These are phyloP conservation scores for Daedaleopsis nitida DNA, from an alignment of 768 basidiomycete species.

Conservation along the genomic window DNA sequence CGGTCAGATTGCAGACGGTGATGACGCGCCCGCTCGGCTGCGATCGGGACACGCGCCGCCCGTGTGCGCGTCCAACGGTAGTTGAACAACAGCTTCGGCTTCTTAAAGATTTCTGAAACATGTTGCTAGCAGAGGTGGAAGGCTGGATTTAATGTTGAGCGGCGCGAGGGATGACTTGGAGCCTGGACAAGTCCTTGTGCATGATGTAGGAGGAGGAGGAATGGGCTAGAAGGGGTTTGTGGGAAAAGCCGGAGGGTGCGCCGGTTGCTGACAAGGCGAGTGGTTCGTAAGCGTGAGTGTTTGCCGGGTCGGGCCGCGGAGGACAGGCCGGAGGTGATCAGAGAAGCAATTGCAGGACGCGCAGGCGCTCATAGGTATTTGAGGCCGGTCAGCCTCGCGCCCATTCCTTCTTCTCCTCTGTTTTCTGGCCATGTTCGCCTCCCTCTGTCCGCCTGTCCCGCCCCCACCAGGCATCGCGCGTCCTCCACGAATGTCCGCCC, in stretches of 20 bases:
- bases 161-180: too few relatives aligned
- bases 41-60: not conserved
- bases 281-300: constrained; percentile 12
- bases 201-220: not conserved
- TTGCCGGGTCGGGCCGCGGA: constrained; percentile 10
- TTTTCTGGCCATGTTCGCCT: constrained; percentile 26
- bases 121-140: too few relatives aligned
- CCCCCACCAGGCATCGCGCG: constrained; percentile 53
- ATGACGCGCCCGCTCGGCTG: too few relatives aligned
- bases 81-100: not conserved
- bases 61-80: not conserved
- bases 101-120: not conserved
- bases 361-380: constrained; percentile 16
- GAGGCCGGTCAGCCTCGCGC: constrained; percentile 13
- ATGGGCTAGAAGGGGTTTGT: not conserved
- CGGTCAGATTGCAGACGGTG: too few relatives aligned
- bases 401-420: constrained; percentile 2
- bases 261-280: not conserved
- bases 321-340: constrained; percentile 7
- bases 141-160: too few relatives aligned
- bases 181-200: too few relatives aligned
- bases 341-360: not conserved
- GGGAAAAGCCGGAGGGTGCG: not conserved
- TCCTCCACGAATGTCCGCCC: constrained; percentile 62
- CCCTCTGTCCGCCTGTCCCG: constrained; percentile 36